Base-by-base conservation (phyloP, 1,139 yeast genomes). In the Geotrichum histeridarum region DNA sequence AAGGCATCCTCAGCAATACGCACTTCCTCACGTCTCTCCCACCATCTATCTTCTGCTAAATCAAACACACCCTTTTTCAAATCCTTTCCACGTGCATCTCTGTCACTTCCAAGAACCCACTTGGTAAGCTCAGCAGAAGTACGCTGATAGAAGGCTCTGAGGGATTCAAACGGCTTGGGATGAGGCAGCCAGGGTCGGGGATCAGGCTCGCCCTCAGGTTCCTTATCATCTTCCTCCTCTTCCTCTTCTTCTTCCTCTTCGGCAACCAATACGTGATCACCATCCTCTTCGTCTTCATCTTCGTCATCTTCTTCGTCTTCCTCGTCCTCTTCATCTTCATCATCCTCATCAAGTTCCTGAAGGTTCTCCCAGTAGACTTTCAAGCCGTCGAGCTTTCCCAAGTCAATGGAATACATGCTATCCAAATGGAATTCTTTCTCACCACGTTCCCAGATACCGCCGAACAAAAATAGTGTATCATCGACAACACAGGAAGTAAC, bases 11-110 rank as follows among this genome's bases (percentile, higher is more conserved):
- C 99, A 48, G 89, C 87, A 42, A 82, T 78, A 66, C 95, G 83
- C 27, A 91, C 84, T 63, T 85, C 94, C 66, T 93, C 98, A 73
- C 98, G 83, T 74, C 98, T 85, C 68, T 93, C 98, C 98, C 98
- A 93, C 94, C 96, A 93, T 73, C 98, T 81, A 60, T 85, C 94
- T 71, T 91, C 96, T 69, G 95, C 86, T 58, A 91, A 72, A 62
- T 90, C 97, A 68, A 93, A 93, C 0, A 97, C 86, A 42, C 87
- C 86, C 57, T 86, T 84, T 73, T 91, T 90, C 69, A 93, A 78
- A 64, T 88, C 85, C 69, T 93, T 93, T 54, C 96, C 98, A 63
- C 95, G 81, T n/a, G 89, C 84, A 56, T 87, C 93, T 63, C 87
- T 78, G 39, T 65, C 65, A 62, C 87, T 84, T 2, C 94, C 84